Evolutionary conservation across 2,329 filamentous ascomycete genomes (phyloP), one percentile per base, ranked within the genome.

Genomic region (Leptographium galeiforme): DNA sequence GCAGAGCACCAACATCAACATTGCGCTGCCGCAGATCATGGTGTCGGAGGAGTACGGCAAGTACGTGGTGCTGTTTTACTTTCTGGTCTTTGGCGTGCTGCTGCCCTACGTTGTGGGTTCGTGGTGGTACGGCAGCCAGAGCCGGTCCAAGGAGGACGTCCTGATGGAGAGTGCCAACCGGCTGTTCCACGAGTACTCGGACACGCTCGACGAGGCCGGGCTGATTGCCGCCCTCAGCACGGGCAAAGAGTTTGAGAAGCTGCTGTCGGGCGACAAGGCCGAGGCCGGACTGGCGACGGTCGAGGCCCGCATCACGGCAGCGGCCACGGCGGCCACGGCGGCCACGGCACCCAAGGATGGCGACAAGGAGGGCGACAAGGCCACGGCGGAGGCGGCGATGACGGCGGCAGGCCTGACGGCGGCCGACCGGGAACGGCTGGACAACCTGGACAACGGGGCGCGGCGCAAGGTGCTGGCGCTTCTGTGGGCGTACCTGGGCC

Each of bases 41-140:
- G 79, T 98, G 53, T 86, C 87, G 14, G 89, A 96, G 60, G 91
- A 90, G 53, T 94, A 93, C 67, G 91, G 90, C 60, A 97, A 96
- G 73, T 97, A 94, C 64, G 86, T 98, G 52, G 75, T 98, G 56
- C 74, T 96, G 54, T 78, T 96, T 58, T 98, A 98, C 67, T 90
- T 89, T 40, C 70, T 85, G 38, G 77, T 97, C 41, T 82, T 98
- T 51, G 93, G 91, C 53, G 87, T 97, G 57, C 73, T 96, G 56
- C 75, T 98, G 51, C 93, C 93, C 3, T 98, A 94, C 67, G 75
- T 93, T 48, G 91, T 98, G 53, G 93, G 93, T 48, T 89, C 86
- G 55, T 98, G 93, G 93, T 98, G 93, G 93, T 98, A 98, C 66
- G 93, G 94, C 56, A 94, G 89, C 38, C 91, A 95, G 68, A 81